Conservation (phyloP, 2,329 filamentous ascomycete genomes). For the Tolypocladium capitatum region DNA sequence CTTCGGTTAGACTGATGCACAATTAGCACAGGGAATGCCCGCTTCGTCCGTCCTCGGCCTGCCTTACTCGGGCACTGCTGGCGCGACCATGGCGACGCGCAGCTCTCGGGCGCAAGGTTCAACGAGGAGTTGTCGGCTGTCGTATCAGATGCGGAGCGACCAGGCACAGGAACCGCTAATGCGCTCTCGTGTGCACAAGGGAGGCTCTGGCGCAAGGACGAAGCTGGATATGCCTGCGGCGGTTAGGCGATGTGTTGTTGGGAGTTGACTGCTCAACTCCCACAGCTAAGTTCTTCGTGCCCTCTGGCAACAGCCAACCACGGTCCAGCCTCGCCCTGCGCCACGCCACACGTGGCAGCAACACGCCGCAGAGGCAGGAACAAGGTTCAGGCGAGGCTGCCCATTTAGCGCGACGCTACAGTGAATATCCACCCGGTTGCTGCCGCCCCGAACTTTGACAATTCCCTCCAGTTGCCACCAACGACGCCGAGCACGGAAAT, state of each 20-base stretch:
- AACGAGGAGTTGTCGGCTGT: neutral
- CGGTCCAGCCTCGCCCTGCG: neutral
- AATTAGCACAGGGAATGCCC: slow-evolving; percentile 9
- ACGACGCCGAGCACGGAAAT: neutral
- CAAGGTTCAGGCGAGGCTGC: neutral
- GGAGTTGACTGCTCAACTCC: neutral
- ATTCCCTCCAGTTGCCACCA: neutral
- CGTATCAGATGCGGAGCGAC: neutral
- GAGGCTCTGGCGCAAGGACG: neutral
- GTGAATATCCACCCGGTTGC: neutral
- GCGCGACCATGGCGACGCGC: slow-evolving; percentile 50
- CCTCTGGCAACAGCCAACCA: neutral
- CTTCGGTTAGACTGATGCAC: slow-evolving; percentile 68
- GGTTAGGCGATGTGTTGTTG: neutral
- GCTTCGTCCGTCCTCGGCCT: neutral
- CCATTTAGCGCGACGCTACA: neutral
- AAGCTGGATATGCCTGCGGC: neutral
- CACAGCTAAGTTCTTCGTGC: too few relatives aligned
- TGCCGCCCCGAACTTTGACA: neutral
- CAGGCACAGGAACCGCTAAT: neutral
- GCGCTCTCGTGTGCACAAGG: neutral
- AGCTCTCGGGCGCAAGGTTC: slow-evolving; percentile 3
- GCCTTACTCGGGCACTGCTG: slow-evolving; percentile 61
- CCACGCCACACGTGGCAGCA: neutral
- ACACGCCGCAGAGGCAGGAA: neutral